Evolutionary conservation across 495 filamentous ascomycete genomes (phyloP).

Genomic region (Aspergillus ellipticus): DNA sequence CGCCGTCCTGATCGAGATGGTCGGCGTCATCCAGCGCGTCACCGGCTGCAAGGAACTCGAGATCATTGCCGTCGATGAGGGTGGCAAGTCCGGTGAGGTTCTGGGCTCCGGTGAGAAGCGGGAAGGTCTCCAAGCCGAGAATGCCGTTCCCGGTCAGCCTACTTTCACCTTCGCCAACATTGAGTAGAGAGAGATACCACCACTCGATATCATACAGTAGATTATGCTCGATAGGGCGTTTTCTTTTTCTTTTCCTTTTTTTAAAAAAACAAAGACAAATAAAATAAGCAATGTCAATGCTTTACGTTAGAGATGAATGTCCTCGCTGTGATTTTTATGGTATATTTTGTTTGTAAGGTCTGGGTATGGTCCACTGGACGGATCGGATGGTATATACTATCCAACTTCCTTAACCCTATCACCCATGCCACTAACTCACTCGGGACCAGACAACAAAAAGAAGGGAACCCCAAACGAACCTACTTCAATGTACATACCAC

Average conservation of each 20-base stretch:
- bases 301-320: not conserved
- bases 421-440: too few species aligned
- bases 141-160: constrained; percentile 74
- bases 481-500: too few species aligned
- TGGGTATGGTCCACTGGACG: too few species aligned
- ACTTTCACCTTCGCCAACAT: constrained; percentile 78
- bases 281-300: not conserved
- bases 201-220: not conserved
- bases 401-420: too few species aligned
- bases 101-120: constrained; percentile 53
- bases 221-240: not conserved
- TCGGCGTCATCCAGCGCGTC: constrained; percentile 56
- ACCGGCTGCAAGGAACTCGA: constrained; percentile 61
- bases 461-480: too few species aligned
- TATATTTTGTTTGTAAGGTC: too few species aligned
- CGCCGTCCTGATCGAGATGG: constrained; percentile 59
- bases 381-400: too few species aligned
- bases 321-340: too few species aligned
- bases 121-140: constrained; percentile 56
- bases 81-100: constrained; percentile 60
- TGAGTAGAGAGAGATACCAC: constrained; percentile 16
- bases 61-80: constrained; percentile 65
- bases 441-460: too few species aligned
- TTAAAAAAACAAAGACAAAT: not conserved
- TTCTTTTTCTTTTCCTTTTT: not conserved